A percentile compares a stretch with the other conserved stretches of the same genome.
Conservation (phyloP, 495 filamentous ascomycete genomes). For the Daldinia concentrica region DNA sequence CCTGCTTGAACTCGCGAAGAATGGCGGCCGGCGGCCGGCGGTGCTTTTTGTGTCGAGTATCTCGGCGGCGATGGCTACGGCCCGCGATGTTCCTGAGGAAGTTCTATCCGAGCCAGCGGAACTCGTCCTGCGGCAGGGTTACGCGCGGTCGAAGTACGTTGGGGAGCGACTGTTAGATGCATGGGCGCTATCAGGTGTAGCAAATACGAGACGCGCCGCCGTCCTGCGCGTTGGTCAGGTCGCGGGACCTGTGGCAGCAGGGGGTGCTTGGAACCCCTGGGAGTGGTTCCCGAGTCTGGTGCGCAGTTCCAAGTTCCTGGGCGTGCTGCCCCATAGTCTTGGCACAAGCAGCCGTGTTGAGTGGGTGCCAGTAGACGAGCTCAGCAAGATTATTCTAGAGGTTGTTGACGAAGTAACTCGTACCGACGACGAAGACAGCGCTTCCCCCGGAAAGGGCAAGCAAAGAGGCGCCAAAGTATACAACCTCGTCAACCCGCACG, state of each 20-base stretch:
- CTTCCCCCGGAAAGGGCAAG: background rate
- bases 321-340: constrained; percentile 29
- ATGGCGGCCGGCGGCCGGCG: constrained; percentile 17
- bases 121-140: constrained; percentile 34
- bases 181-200: constrained; percentile 17
- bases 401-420: constrained; percentile 35
- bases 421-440: background rate
- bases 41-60: constrained; percentile 44
- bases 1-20: constrained; percentile 41
- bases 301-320: constrained; percentile 32
- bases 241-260: constrained; percentile 33
- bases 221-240: constrained; percentile 45
- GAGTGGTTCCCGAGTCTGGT: constrained; percentile 46
- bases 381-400: constrained; percentile 36
- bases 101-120: constrained; percentile 25
- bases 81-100: constrained; percentile 27
- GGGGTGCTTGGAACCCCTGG: constrained; percentile 38
- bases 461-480: constrained; percentile 33
- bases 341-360: constrained; percentile 37
- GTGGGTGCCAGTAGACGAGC: constrained; percentile 44
- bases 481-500: constrained; percentile 41
- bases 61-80: constrained; percentile 34
- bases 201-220: constrained; percentile 18
- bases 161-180: constrained; percentile 38
- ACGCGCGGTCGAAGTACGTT: constrained; percentile 40